Percentiles rank a stretch among this genome's conserved stretches.
These are phyloP conservation scores for Suaeda aralocaspica DNA, from an alignment of 148 eudicot species.

Conservation along the genomic window DNA sequence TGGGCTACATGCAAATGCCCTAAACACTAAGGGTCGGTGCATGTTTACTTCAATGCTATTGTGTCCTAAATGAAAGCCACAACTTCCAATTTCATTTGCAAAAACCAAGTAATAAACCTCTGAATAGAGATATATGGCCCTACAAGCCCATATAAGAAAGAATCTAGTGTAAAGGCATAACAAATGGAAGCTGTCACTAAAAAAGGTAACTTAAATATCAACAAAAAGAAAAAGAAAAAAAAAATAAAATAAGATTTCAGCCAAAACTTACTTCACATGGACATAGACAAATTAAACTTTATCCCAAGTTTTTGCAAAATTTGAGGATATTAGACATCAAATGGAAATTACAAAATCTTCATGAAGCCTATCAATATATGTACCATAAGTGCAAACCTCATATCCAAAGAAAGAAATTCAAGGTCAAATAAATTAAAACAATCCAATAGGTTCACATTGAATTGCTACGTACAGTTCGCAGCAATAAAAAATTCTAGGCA, in stretches of 20 bases:
- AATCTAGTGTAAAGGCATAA: not conserved
- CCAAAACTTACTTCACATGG: not conserved
- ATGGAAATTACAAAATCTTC: not conserved
- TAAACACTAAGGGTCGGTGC: not conserved
- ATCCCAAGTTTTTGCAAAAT: not conserved
- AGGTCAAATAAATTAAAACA: not conserved
- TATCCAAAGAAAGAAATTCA: not conserved
- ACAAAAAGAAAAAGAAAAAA: too few relatives aligned
- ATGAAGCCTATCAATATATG: not conserved
- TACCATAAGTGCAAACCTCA: not conserved
- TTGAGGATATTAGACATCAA: not conserved
- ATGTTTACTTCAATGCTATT: not conserved
- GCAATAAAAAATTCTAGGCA: too few relatives aligned
- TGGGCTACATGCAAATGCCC: not conserved
- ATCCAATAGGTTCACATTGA: not conserved
- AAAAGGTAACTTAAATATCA: not conserved
- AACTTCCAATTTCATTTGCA: not conserved
- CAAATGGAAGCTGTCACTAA: not conserved
- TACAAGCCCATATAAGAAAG: not conserved
- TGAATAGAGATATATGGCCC: not conserved
- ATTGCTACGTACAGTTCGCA: not conserved
- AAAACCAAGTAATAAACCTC: not conserved
- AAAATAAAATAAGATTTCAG: not conserved
- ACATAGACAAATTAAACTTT: too few relatives aligned
- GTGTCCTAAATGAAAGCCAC: not conserved